Conservation (phyloP, 148 eudicot genomes). For the Bassia scoparia region DNA sequence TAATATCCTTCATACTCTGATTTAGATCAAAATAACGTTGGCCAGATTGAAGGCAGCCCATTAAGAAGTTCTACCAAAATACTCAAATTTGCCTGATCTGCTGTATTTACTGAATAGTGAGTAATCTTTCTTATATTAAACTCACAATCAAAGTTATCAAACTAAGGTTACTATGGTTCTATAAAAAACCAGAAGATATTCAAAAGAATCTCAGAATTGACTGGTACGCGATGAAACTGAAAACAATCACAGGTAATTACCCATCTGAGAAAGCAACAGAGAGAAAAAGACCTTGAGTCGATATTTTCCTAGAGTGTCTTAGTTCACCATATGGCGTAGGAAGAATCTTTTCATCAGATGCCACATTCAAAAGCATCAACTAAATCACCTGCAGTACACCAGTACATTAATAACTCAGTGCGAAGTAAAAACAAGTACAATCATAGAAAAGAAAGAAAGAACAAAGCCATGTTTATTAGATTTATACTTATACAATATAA, state of each 20-base stretch:
- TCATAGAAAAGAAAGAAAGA: too few relatives aligned
- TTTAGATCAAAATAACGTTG: not conserved
- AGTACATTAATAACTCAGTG: constrained; percentile 5
- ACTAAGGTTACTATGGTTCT: too few relatives aligned
- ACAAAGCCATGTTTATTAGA: too few relatives aligned
- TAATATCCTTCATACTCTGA: not conserved
- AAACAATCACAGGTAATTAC: not conserved
- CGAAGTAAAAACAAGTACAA: not conserved
- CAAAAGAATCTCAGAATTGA: too few relatives aligned
- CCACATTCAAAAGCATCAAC: constrained; percentile 69
- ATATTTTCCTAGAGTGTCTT: constrained; percentile 89
- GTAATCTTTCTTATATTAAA: too few relatives aligned
- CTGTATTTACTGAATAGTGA: not conserved
- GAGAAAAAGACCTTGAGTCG: constrained; percentile 72
- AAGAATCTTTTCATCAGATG: constrained; percentile 78
- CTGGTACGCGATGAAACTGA: not conserved
- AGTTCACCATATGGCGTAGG: constrained; percentile 95
- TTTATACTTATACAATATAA: too few relatives aligned
- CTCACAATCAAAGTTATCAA: too few relatives aligned
- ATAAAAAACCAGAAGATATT: too few relatives aligned
- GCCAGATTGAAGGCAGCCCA: not conserved
- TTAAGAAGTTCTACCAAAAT: too few relatives aligned
- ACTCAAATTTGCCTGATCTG: not conserved
- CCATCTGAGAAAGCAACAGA: constrained; percentile 9
- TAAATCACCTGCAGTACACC: constrained; percentile 58